Conservation (phyloP, 768 basidiomycete genomes). For the Arthromyces matolae region DNA sequence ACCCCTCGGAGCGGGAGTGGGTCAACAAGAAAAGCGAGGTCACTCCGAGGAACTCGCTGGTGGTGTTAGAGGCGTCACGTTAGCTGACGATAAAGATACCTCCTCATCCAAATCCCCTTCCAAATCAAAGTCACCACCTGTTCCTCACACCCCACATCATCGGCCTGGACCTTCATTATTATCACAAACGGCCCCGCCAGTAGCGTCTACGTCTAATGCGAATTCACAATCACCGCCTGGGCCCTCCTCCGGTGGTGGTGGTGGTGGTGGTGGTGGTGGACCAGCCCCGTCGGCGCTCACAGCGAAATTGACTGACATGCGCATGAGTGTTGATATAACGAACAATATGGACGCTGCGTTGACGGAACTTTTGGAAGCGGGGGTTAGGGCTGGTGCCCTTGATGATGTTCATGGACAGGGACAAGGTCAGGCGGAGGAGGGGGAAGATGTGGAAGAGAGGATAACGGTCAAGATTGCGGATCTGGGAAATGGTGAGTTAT, state of each 20-base stretch:
- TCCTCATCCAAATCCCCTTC: not conserved
- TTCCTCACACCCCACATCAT: not conserved
- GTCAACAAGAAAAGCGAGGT: no score
- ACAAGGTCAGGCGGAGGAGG: slow-evolving; percentile 25
- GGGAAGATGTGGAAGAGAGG: slow-evolving; percentile 42
- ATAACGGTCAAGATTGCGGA: slow-evolving; percentile 99
- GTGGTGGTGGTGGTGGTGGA: no score
- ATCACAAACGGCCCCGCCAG: not conserved
- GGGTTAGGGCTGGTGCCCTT: not conserved
- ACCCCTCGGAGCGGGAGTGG: no score
- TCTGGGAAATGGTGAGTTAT: slow-evolving; percentile 79
- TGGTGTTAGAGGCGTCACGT: slow-evolving; percentile 38
- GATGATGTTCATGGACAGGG: slow-evolving; percentile 10
- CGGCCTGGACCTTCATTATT: not conserved
- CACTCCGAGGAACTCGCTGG: slow-evolving; percentile 21
- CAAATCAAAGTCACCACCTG: not conserved
- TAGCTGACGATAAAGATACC: slow-evolving; percentile 18
- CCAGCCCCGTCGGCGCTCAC: no score
- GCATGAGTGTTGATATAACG: slow-evolving; percentile 11
- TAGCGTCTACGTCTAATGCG: not conserved
- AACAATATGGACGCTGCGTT: slow-evolving; percentile 13
- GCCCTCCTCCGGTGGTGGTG: no score
- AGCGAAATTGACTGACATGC: not conserved
- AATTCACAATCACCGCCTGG: no score
- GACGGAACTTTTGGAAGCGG: slow-evolving; percentile 14